Evolutionary conservation across 495 filamentous ascomycete species (phyloP).

Genomic region (Trichoderma orchidacearum): DNA sequence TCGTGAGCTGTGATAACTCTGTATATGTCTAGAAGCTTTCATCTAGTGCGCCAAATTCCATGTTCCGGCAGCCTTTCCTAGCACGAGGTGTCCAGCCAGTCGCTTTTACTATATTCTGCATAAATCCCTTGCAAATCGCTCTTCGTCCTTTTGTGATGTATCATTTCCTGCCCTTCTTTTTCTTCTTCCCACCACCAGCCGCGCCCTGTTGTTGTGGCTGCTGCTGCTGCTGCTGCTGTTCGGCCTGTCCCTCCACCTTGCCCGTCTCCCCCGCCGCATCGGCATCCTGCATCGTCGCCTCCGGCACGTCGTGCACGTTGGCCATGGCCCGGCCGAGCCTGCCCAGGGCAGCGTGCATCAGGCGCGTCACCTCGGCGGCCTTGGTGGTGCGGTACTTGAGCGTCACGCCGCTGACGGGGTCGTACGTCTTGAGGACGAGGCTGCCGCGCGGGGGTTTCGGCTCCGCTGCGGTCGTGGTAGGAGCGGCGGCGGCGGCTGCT

Average conservation of each 20-base stretch:
- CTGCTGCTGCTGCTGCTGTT: slow-evolving; percentile 17
- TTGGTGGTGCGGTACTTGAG: slow-evolving; percentile 88
- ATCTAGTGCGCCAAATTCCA: not conserved
- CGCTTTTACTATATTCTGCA: not conserved
- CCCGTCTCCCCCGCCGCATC: slow-evolving; percentile 12
- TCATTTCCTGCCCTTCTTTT: slow-evolving; percentile 44
- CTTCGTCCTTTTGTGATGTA: not conserved
- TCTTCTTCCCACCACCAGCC: slow-evolving; percentile 31
- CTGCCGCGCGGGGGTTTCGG: slow-evolving; percentile 35
- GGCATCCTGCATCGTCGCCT: slow-evolving; percentile 24
- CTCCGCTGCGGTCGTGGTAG: not conserved
- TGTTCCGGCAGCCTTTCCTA: not conserved
- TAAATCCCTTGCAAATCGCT: not conserved
- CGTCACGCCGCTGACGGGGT: slow-evolving; percentile 63
- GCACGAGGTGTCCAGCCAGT: not conserved
- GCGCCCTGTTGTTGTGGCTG: slow-evolving; percentile 19
- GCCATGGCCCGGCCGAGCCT: slow-evolving; percentile 52
- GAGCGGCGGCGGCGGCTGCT: not conserved
- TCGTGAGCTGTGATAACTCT: not conserved
- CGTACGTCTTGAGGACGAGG: slow-evolving; percentile 80
- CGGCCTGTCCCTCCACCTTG: slow-evolving; percentile 23
- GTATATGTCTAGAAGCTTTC: not conserved
- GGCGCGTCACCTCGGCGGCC: slow-evolving; percentile 71
- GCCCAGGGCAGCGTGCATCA: slow-evolving; percentile 57
- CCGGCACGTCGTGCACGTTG: slow-evolving; percentile 31